These are phyloP conservation scores for Glaciozyma antarctica DNA, from an alignment of 768 basidiomycete species.

Conservation along the genomic window DNA sequence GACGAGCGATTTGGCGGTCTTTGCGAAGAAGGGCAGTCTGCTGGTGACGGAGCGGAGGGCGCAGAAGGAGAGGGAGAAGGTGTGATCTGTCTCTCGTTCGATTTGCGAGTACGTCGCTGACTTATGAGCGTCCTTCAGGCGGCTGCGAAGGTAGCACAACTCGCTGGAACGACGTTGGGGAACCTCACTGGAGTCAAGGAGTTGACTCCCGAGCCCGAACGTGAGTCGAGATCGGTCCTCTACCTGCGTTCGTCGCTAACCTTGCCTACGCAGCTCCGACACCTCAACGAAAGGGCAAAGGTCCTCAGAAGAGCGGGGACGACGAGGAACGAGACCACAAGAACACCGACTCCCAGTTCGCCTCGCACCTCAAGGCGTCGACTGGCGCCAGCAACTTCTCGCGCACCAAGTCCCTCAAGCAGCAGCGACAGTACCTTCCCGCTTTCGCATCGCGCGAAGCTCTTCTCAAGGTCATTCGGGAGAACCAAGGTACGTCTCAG, in stretches of 20 bases:
- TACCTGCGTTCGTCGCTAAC: slow-evolving; percentile 15
- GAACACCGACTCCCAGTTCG: slow-evolving; percentile 93
- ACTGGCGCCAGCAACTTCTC: slow-evolving; percentile 72
- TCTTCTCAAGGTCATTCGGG: slow-evolving; percentile 71
- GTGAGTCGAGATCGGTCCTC: slow-evolving; percentile 35
- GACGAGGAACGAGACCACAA: slow-evolving; percentile 47
- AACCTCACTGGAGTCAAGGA: slow-evolving; percentile 97
- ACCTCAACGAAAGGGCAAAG: slow-evolving; percentile 26
- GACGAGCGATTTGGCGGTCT: slow-evolving; percentile 88
- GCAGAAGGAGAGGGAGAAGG: slow-evolving; percentile 80
- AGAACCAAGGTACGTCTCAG: slow-evolving; percentile 70
- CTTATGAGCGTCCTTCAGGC: slow-evolving; percentile 46
- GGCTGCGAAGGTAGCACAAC: slow-evolving; percentile 82
- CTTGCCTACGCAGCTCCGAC: not conserved
- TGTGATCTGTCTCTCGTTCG: slow-evolving; percentile 8
- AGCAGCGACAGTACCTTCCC: slow-evolving; percentile 92
- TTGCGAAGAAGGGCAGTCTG: slow-evolving; percentile 91
- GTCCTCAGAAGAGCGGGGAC: slow-evolving; percentile 43
- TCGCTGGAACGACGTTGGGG: slow-evolving; percentile 88
- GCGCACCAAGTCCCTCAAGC: slow-evolving; percentile 68
- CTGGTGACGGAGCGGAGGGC: slow-evolving; percentile 93
- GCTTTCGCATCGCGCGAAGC: slow-evolving; percentile 97
- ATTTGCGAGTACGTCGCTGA: not conserved
- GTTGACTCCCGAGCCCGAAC: slow-evolving; percentile 48
- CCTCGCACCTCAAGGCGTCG: slow-evolving; percentile 57